Conservation (phyloP, 306 rosid species). For the Heteromeles arbutifolia region DNA sequence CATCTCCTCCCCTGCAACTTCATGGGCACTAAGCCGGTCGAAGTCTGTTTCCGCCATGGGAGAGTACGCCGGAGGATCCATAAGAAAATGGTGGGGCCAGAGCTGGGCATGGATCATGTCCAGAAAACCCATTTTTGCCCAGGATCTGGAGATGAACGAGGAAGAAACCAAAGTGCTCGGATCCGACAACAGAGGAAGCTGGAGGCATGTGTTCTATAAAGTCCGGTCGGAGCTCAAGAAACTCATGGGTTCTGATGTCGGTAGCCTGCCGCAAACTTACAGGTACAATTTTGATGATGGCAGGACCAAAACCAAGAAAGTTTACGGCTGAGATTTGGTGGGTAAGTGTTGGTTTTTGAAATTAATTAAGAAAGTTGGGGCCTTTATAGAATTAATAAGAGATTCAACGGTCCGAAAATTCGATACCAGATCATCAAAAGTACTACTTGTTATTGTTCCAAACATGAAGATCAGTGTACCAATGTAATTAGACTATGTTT, state of each 20-base stretch:
- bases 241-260: slow-evolving; percentile 37
- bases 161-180: slow-evolving; percentile 64
- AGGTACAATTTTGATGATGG: slow-evolving; percentile 29
- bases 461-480: background rate
- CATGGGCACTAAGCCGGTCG: slow-evolving; percentile 62
- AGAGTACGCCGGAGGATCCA: slow-evolving; percentile 51
- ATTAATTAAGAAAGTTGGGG: background rate
- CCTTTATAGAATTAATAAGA: background rate
- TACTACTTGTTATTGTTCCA: background rate
- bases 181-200: slow-evolving; percentile 54
- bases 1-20: slow-evolving; percentile 29
- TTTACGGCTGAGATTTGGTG: slow-evolving; percentile 11
- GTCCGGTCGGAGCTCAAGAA: slow-evolving; percentile 59
- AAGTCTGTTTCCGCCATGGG: slow-evolving; percentile 64
- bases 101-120: slow-evolving; percentile 75
- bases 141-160: slow-evolving; percentile 84
- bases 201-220: slow-evolving; percentile 62
- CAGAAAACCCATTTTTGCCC: slow-evolving; percentile 55
- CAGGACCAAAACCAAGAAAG: slow-evolving; percentile 24
- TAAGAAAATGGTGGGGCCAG: slow-evolving; percentile 77
- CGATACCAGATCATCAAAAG: background rate
- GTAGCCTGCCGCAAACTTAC: slow-evolving; percentile 68
- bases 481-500: background rate
- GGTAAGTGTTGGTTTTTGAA: background rate
- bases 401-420: too few relatives aligned